Evolutionary conservation across 345 rosid genomes (phyloP), one percentile per base, ranked within the genome.

Genomic region (Litchi chinensis): DNA sequence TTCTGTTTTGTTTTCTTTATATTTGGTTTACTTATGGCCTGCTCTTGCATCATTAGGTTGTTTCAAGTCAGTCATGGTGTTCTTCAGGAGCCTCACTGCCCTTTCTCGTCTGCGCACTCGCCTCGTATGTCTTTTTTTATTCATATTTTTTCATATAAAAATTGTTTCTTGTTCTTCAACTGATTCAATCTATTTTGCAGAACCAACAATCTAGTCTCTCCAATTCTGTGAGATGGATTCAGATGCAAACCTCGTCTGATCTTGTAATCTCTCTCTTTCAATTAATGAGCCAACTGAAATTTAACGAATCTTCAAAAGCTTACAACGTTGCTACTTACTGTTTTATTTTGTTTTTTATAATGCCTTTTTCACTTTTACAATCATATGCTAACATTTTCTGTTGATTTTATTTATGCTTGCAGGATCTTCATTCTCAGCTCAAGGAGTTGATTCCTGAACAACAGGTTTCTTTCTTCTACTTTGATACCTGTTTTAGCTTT

Each of bases 341-440:
- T 50, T 48, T 37, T 54, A n/a, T 54, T 54, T 54, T 54, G 8
- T 54, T 16, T 73, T 39, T 73, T 50, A n/a, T 56, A 57, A 19
- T 3, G 39, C 19, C 11, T 21, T 6, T 56, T 57, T 32, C 59
- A 39, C 46, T 37, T 59, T 21, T 10, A 39, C 11, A 56, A 39
- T 72, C 24, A 50, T 12, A 16, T 54, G 6, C 52, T 57, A 22
- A 16, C 24, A 54, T 70, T 12, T 70, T 26, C 18, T 24, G 59
- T 16, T 1, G 59, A 54, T 19, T 71, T 69, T 78, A 41, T 81
- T 63, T 81, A 48, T 44, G 50, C n/a, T 54, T 77, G 68, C 85
- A 96, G 99, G 97, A 93, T 82, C 95, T 96, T 73, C 91, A 88
- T 80, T 91, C 98, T 72, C 97, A 92, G 91, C 86, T 96, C 82